Evolutionary conservation across 768 basidiomycete species (phyloP).

Genomic region (Boletus reticulatus): DNA sequence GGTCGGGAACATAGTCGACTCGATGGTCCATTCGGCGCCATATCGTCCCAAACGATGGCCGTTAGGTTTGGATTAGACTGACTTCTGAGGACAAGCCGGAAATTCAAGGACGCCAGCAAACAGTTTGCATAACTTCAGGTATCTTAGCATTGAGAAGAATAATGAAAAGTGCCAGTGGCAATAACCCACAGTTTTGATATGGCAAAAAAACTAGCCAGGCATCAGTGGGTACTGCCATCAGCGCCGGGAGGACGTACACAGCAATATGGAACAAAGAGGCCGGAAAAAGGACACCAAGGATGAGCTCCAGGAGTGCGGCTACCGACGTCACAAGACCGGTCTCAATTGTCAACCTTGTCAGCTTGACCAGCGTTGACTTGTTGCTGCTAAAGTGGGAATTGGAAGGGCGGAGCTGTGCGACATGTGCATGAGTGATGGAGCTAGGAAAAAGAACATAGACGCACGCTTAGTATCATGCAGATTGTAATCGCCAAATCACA

Average conservation of each 20-base stretch:
- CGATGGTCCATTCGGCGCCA: background rate
- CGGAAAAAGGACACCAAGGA: constrained; percentile 1
- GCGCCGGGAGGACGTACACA: constrained; percentile 8
- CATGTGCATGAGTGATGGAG: background rate
- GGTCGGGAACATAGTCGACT: background rate
- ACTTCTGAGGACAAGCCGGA: constrained; percentile 5
- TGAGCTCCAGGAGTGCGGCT: constrained; percentile 18
- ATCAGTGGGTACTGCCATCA: background rate
- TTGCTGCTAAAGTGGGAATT: background rate
- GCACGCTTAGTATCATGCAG: constrained; percentile 17
- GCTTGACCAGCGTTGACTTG: background rate
- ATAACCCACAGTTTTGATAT: constrained; percentile 15
- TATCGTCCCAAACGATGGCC: background rate
- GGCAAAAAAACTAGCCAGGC: constrained; percentile 4
- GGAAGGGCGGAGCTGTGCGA: constrained; percentile 12
- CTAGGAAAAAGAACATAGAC: background rate
- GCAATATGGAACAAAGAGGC: too few species aligned
- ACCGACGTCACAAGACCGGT: constrained; percentile 20
- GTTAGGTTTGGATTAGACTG: background rate
- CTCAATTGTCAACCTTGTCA: constrained; percentile 23
- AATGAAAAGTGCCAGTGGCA: too few species aligned
- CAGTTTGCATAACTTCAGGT: constrained; percentile 16
- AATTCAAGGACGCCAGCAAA: constrained; percentile 7
- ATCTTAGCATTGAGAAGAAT: background rate
- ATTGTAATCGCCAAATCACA: constrained; percentile 21